A percentile compares a stretch with the other conserved stretches of the same genome.
Conservation (phyloP, 257 asterid species). For the Scutellaria minor region DNA sequence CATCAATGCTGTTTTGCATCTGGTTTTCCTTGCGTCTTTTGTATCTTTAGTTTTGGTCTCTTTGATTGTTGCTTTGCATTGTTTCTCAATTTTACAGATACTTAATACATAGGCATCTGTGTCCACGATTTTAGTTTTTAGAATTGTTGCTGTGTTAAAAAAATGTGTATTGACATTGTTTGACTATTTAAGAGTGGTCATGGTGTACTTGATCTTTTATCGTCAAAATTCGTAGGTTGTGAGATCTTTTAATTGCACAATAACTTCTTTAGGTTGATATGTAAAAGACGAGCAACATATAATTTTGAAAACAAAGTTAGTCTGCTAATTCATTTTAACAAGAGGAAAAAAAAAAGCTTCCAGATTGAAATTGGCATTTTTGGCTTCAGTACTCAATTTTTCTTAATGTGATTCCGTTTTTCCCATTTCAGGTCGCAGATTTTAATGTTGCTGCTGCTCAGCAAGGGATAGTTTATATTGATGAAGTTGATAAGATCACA, state of each 20-base stretch:
- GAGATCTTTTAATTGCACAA: conserved; percentile 4
- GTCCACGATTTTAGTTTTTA: neutral
- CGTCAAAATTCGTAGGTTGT: neutral
- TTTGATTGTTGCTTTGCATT: neutral
- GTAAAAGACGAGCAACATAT: neutral
- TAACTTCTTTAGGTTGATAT: neutral
- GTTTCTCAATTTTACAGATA: conserved; percentile 1
- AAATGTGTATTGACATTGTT: neutral
- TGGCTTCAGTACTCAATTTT: neutral
- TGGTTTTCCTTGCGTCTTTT: conserved; percentile 9
- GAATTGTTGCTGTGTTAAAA: neutral
- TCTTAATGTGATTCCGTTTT: conserved; percentile 16
- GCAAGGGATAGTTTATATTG: conserved; percentile 97
- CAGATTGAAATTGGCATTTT: neutral
- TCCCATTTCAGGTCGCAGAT: conserved; percentile 77
- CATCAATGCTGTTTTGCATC: conserved; percentile 5
- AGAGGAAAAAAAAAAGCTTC: neutral
- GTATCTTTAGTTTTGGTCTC: conserved; percentile 4
- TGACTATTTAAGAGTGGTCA: neutral
- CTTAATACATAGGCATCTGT: neutral
- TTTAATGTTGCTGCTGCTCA: conserved; percentile 96
- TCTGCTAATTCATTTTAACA: neutral
- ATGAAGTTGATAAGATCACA: conserved; percentile 98
- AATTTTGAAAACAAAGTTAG: neutral
- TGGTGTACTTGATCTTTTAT: neutral